A percentile compares a stretch with the other conserved stretches of the same genome.
Conservation (phyloP, 371 early-diverging fungal species). For the Circinella umbellata region DNA sequence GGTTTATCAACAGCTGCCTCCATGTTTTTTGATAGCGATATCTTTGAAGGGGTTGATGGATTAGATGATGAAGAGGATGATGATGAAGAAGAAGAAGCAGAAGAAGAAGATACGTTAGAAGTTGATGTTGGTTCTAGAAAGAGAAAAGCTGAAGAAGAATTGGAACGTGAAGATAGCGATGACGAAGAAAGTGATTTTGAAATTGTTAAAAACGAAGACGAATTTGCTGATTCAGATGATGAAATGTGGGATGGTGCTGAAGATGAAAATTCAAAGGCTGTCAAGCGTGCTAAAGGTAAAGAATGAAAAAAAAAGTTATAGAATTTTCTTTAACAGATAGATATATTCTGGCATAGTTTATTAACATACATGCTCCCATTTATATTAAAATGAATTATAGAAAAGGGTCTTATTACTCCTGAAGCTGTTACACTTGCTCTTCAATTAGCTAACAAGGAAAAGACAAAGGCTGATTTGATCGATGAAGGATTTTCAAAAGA, state of each 20-base stretch:
- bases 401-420: conserved; percentile 72
- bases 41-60: conserved; percentile 75
- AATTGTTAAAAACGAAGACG: conserved; percentile 60
- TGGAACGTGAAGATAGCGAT: conserved; percentile 37
- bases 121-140: conserved; percentile 30
- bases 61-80: conserved; percentile 66
- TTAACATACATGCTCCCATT: too few species aligned
- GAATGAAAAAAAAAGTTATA: not conserved
- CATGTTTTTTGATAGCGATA: conserved; percentile 92
- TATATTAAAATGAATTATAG: conserved; percentile 19
- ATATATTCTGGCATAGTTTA: too few species aligned
- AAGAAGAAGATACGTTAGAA: conserved; percentile 35
- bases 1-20: conserved; percentile 82
- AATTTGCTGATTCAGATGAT: conserved; percentile 56
- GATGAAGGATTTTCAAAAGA: conserved; percentile 92
- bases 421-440: conserved; percentile 91
- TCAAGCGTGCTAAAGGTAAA: conserved; percentile 55
- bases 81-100: conserved; percentile 31
- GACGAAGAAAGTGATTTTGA: conserved; percentile 64
- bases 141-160: conserved; percentile 53
- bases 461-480: conserved; percentile 76
- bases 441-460: conserved; percentile 79
- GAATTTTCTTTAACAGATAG: too few species aligned
- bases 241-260: conserved; percentile 71
- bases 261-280: conserved; percentile 73